Conservation (phyloP, 306 rosid species). For the Cicer bijugum region DNA sequence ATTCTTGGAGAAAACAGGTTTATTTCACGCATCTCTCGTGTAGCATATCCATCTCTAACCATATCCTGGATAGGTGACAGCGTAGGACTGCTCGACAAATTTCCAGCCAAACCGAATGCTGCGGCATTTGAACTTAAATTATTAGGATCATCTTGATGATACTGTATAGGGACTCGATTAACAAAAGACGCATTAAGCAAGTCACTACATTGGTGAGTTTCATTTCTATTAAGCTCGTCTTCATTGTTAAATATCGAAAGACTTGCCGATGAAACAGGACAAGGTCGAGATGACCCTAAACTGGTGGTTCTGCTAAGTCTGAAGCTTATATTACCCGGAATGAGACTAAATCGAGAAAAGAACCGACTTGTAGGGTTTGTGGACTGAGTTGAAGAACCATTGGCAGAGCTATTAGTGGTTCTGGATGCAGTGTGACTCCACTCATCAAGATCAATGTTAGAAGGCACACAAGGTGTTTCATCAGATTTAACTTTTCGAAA, state of each 20-base stretch:
- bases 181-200: slow-evolving; percentile 53
- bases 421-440: slow-evolving; percentile 63
- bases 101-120: slow-evolving; percentile 43
- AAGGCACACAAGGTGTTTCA: slow-evolving; percentile 59
- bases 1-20: slow-evolving; percentile 59
- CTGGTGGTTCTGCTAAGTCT: slow-evolving; percentile 89
- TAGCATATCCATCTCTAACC: slow-evolving; percentile 49
- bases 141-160: slow-evolving; percentile 54
- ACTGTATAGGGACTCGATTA: slow-evolving; percentile 49
- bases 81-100: slow-evolving; percentile 50
- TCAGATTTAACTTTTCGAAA: slow-evolving; percentile 61
- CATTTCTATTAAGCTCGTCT: slow-evolving; percentile 61
- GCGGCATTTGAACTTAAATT: slow-evolving; percentile 53
- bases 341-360: slow-evolving; percentile 83
- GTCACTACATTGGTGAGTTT: slow-evolving; percentile 54
- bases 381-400: slow-evolving; percentile 59
- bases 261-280: slow-evolving; percentile 66
- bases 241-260: slow-evolving; percentile 64
- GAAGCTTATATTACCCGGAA: slow-evolving; percentile 85
- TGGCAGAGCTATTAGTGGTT: slow-evolving; percentile 64
- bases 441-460: slow-evolving; percentile 59
- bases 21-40: slow-evolving; percentile 51
- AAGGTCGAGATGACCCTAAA: slow-evolving; percentile 82
- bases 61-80: slow-evolving; percentile 52
- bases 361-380: slow-evolving; percentile 71